Percentiles rank a stretch among this genome's conserved stretches.
Evolutionary conservation across 2,329 filamentous ascomycete genomes (phyloP).

Genomic region (Verticillium albo-atrum): DNA sequence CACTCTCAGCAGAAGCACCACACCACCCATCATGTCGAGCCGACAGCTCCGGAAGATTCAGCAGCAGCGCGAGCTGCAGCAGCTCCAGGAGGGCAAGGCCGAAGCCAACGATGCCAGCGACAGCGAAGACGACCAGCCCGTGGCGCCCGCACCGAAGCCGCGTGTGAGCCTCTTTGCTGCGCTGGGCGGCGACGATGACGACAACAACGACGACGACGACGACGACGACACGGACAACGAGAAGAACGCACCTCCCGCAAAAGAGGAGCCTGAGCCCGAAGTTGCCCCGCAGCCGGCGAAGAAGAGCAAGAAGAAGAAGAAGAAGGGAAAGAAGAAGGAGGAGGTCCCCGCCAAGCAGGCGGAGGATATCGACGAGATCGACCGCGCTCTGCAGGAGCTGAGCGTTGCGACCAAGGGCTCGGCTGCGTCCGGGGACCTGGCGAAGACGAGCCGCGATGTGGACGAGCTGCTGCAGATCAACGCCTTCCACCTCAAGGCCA

Average conservation of each 20-base stretch:
- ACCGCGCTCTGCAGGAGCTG: constrained; percentile 47
- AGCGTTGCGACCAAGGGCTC: constrained; percentile 19
- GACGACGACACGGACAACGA: constrained; percentile 22
- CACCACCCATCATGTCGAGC: constrained; percentile 37
- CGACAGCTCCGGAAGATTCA: constrained; percentile 48
- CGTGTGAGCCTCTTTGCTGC: constrained; percentile 48
- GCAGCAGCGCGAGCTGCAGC: constrained; percentile 41
- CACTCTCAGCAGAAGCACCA: not conserved
- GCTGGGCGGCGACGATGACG: constrained; percentile 38
- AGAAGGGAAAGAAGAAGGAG: constrained; percentile 24
- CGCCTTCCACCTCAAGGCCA: constrained; percentile 72
- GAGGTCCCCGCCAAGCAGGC: constrained; percentile 6
- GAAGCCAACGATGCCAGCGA: constrained; percentile 24
- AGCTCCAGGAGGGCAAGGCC: constrained; percentile 16
- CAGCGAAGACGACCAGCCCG: constrained; percentile 24
- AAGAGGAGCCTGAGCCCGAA: constrained; percentile 13
- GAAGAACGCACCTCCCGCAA: constrained; percentile 17
- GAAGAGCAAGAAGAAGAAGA: constrained; percentile 36
- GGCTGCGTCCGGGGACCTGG: constrained; percentile 6
- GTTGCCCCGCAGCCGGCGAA: constrained; percentile 18
- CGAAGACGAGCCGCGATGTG: constrained; percentile 7
- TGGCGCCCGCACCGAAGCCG: constrained; percentile 28
- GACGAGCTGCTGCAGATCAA: constrained; percentile 45
- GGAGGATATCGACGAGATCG: constrained; percentile 48
- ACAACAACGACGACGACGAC: constrained; percentile 31